phyloP scores from a whole-genome alignment of 2,329 filamentous ascomycete genomes.

The Cytospora chrysosperma region DNA sequence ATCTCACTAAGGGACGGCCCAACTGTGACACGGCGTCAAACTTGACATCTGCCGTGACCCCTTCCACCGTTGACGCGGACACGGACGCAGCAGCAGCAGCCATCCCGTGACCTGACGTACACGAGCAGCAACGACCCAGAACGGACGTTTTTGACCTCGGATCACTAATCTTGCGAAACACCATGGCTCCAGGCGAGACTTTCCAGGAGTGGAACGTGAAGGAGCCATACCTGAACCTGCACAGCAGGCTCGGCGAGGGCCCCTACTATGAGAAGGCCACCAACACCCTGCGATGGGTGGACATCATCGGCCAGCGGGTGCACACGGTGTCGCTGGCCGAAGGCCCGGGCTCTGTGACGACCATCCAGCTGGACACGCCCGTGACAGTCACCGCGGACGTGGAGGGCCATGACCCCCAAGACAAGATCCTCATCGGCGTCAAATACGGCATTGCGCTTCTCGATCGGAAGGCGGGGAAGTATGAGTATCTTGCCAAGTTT shows the following conservation, averaged over 20 bases:
- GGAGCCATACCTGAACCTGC: slow-evolving; percentile 58
- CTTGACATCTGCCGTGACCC: slow-evolving; percentile 23
- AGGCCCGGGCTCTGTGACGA: slow-evolving; percentile 63
- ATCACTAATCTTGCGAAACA: slow-evolving; percentile 12
- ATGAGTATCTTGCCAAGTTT: slow-evolving; percentile 55
- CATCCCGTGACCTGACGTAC: slow-evolving; percentile 17
- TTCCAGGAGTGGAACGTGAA: slow-evolving; percentile 52
- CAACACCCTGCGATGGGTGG: slow-evolving; percentile 72
- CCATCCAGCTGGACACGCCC: slow-evolving; percentile 54
- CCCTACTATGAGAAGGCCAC: slow-evolving; percentile 69
- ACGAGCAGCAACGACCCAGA: not conserved
- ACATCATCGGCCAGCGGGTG: slow-evolving; percentile 76
- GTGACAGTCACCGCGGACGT: slow-evolving; percentile 77
- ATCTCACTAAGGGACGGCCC: slow-evolving; percentile 11
- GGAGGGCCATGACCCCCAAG: slow-evolving; percentile 56
- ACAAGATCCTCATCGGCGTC: slow-evolving; percentile 73
- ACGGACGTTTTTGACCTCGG: not conserved
- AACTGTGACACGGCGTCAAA: slow-evolving; percentile 23
- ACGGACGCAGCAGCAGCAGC: slow-evolving; percentile 15
- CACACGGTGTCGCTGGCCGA: slow-evolving; percentile 67
- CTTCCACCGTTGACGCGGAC: slow-evolving; percentile 17
- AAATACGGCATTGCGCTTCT: slow-evolving; percentile 82
- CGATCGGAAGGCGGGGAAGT: slow-evolving; percentile 58
- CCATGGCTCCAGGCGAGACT: slow-evolving; percentile 33
- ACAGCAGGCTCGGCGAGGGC: slow-evolving; percentile 70